Evolutionary conservation across 495 filamentous ascomycete genomes (phyloP), one percentile per base, ranked within the genome.

Genomic region (Penicillium atrosanguineum): DNA sequence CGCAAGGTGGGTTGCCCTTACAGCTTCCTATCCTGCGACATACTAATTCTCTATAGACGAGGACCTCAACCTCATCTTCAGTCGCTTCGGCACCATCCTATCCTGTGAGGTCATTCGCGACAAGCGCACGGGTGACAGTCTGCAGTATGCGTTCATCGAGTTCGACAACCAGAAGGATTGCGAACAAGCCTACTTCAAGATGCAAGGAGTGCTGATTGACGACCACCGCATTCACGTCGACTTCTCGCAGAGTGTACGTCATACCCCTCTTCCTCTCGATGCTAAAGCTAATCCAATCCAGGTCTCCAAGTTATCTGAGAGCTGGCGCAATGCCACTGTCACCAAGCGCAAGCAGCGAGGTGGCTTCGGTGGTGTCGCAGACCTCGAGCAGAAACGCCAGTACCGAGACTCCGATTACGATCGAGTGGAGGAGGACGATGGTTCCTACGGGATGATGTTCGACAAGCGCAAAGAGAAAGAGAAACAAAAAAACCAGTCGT

Each of bases 221-320:
- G 94, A 98, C 64, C 91, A 96, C 53, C 88, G 94, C 34, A 97
- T 98, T 50, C 94, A 97, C 68, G 95, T 98, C 45, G 94, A 98
- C 67, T 98, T 98, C 73, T 96, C 91, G 28, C 94, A 98, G 69
- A 96, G 90, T 68, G 94, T 94, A 67, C 57, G 78, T 67, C 1
- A 3, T 18, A n/a, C 23, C 41, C 41, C 19, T 20, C n/a, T 7
- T 20, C 21, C 1, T 16, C 15, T n/a, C 12, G 7, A 5, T 34
- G 14, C 18, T 42, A 19, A 42, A 23, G 31, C 28, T 19, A 38
- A 18, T 34, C 14, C 18, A 11, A 16, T 25, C 18, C 48, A 85
- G 82, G 82, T 90, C 19, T 92, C 88, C 31, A 90, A 89, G 66
- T 65, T 98, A 20, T 90, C 89, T n/a, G 89, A 96, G 48, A 85